phyloP scores from a whole-genome alignment of 176 grass and related monocot species.

The Hsuehochloa calcarea region DNA sequence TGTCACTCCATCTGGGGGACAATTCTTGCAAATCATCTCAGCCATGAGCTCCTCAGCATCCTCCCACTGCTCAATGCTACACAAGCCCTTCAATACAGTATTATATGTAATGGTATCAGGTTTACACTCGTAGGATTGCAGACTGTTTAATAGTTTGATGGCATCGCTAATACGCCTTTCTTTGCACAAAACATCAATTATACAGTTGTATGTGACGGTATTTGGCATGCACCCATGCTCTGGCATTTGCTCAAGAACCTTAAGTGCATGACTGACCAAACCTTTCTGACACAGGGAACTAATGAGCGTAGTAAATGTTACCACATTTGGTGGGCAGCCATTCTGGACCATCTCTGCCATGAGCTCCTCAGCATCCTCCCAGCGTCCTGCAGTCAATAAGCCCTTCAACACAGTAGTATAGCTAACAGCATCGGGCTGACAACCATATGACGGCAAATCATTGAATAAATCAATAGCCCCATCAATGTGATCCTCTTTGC shows the following conservation, averaged over 20 bases:
- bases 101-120: conserved; percentile 52
- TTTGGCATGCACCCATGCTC: conserved; percentile 46
- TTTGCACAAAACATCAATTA: conserved; percentile 60
- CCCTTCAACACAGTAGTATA: conserved; percentile 36
- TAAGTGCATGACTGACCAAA: conserved; percentile 32
- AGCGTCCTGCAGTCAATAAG: conserved; percentile 32
- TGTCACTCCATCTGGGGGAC: conserved; percentile 42
- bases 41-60: conserved; percentile 53
- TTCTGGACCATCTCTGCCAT: conserved; percentile 29
- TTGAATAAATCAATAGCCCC: conserved; percentile 34
- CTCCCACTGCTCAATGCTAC: conserved; percentile 43
- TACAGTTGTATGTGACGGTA: conserved; percentile 51
- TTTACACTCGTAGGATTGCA: conserved; percentile 41
- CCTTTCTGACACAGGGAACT: conserved; percentile 43
- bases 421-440: conserved; percentile 35
- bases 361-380: conserved; percentile 49
- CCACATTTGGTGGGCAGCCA: conserved; percentile 35
- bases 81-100: conserved; percentile 39
- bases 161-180: conserved; percentile 41
- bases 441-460: conserved; percentile 29
- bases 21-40: conserved; percentile 45
- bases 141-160: conserved; percentile 34
- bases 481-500: conserved; percentile 36
- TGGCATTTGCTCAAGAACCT: conserved; percentile 53
- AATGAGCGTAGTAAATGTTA: conserved; percentile 42